Evolutionary conservation across 441 rosid genomes (phyloP).

Genomic region (Corymbia citriodora): DNA sequence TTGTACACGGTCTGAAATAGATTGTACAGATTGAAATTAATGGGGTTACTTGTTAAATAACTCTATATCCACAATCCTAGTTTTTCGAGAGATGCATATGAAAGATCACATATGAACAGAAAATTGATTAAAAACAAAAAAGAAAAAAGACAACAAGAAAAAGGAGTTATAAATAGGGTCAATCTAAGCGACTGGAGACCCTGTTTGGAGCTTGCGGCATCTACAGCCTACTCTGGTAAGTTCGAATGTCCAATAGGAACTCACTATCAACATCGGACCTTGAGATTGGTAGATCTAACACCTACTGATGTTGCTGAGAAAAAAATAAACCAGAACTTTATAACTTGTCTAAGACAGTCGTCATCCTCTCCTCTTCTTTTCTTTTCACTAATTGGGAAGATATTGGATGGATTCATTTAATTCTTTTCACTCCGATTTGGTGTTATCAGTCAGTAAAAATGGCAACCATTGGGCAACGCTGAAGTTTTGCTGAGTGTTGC

Average conservation of each 20-base stretch:
- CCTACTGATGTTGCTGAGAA: neutral
- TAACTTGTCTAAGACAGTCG: no score
- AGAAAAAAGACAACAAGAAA: neutral
- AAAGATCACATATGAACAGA: neutral
- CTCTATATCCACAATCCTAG: neutral
- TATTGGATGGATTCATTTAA: neutral
- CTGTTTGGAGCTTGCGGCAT: neutral
- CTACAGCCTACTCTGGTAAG: neutral
- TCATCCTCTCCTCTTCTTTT: no score
- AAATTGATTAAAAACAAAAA: neutral
- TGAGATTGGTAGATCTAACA: neutral
- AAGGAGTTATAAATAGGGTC: neutral
- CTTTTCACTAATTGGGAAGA: neutral
- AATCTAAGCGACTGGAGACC: neutral
- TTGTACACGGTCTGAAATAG: neutral
- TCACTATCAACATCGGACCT: neutral
- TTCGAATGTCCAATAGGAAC: neutral
- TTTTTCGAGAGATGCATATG: neutral
- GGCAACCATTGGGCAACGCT: neutral
- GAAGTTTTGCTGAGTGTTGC: neutral
- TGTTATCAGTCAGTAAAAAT: neutral
- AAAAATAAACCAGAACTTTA: no score
- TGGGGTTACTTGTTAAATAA: neutral
- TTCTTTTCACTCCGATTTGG: neutral
- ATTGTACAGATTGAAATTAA: neutral